Evolutionary conservation across 257 asterid species (phyloP).

Genomic region (Solanum sitiens): DNA sequence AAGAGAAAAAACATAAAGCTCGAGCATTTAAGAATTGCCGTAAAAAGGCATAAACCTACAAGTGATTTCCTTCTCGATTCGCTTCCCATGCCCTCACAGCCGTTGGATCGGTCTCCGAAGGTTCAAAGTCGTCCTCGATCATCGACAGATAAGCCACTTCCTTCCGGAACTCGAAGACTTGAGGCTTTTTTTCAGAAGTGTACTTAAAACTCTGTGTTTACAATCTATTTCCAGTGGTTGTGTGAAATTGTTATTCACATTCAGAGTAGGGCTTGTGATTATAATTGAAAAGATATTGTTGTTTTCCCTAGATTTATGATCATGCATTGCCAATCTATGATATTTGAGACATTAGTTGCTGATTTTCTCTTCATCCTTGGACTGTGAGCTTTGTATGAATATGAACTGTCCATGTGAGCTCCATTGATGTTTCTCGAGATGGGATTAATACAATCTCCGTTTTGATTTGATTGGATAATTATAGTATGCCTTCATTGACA

Average conservation of each 20-base stretch:
- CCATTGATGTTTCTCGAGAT: background rate
- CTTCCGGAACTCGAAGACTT: constrained; percentile 51
- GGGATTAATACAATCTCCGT: background rate
- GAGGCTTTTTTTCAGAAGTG: constrained; percentile 66
- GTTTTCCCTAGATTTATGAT: background rate
- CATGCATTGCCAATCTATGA: background rate
- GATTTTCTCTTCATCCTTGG: background rate
- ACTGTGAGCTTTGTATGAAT: background rate
- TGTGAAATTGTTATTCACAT: background rate
- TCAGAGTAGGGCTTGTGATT: background rate
- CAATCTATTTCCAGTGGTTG: background rate
- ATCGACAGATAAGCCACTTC: constrained; percentile 28
- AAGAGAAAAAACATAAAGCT: constrained; percentile 52
- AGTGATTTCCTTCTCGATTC: constrained; percentile 80
- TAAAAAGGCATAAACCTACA: constrained; percentile 70
- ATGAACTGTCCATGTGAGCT: background rate
- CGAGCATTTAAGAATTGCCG: constrained; percentile 54
- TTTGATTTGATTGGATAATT: background rate
- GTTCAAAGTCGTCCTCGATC: constrained; percentile 18
- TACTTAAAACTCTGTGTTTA: constrained; percentile 8
- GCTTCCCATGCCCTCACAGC: constrained; percentile 53
- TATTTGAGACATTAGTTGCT: background rate
- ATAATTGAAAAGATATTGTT: background rate
- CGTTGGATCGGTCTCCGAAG: constrained; percentile 16
- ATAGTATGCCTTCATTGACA: background rate